Evolutionary conservation across 768 basidiomycete genomes (phyloP), one percentile per base, ranked within the genome.

Genomic region (Mycena rebaudengoi): DNA sequence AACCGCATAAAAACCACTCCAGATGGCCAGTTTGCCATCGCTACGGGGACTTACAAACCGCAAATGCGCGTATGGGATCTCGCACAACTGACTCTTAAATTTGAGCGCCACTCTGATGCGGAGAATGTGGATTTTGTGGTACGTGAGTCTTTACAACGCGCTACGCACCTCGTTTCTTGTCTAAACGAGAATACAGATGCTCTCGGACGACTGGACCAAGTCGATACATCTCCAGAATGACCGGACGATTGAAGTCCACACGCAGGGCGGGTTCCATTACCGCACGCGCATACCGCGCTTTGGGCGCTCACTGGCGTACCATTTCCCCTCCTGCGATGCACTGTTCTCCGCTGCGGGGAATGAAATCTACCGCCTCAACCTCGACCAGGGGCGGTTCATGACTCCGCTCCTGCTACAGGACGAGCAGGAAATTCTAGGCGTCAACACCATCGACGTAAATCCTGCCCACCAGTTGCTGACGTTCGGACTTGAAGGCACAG

Each of bases 151-250:
- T 30, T 45, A 43, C 26, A 26, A 25, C n/a, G 14, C 13, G 25
- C n/a, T 40, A 44, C 40, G 60, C 30, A 50, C 12, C 8, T 37
- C 41, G 33, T 64, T 57, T 28, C 20, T 35, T 16, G 64, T n/a
- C 44, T 40, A 29, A 21, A 35, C 63, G 7, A 33, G 18, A 23
- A 28, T 21, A 29, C 76, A 98, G 96, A 90, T 95, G 69, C 83
- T 99, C 8, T 98, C 96, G 1, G 93, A 96, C 72, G 97, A 99
- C 82, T 99, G 97, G 97, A 99, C 97, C 7, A 99, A 99, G 75
- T 91, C 94, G n/a, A 84, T 98, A 65, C 96, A 98, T 75, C 85
- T 99, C 2, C 98, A 99, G 84, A 91, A 91, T 50, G 96, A 98
- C 80, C 90, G 98, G n/a, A 93, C 94, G 5, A 76, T 99, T 57